Conservation (phyloP, 2,329 filamentous ascomycete species). For the Talaromyces sp. region DNA sequence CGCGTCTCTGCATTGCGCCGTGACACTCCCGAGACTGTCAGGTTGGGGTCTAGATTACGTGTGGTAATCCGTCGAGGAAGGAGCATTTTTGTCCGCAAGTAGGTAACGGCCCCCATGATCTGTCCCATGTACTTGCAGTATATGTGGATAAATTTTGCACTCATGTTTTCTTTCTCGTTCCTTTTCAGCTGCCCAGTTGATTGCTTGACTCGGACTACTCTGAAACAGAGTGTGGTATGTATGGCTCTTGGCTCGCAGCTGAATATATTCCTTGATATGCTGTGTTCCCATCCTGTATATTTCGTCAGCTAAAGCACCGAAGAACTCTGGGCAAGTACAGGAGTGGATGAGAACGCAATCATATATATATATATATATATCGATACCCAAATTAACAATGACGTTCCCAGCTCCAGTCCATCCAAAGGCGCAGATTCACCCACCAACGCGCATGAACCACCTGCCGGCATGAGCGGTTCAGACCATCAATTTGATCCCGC, state of each 20-base stretch:
- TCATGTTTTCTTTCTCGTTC: neutral
- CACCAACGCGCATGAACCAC: conserved; percentile 6
- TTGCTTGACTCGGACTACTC: neutral
- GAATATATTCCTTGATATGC: neutral
- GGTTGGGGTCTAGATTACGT: conserved; percentile 28
- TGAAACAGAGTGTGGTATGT: neutral
- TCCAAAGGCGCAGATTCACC: neutral
- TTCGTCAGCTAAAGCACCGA: neutral
- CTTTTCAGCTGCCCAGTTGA: neutral
- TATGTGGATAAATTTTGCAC: neutral
- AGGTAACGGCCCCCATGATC: conserved; percentile 18
- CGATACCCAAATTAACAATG: neutral
- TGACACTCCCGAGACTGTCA: conserved; percentile 14
- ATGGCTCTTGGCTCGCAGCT: neutral
- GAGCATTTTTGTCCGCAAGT: conserved; percentile 31
- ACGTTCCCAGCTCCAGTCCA: conserved; percentile 9
- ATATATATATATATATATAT: too few relatives aligned
- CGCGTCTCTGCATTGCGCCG: conserved; percentile 13
- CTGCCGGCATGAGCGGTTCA: conserved; percentile 25
- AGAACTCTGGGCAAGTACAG: neutral
- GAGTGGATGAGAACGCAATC: too few relatives aligned
- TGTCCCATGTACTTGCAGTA: neutral
- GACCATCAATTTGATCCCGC: conserved; percentile 32
- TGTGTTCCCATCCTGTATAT: neutral
- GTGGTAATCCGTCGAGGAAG: conserved; percentile 33